Conservation (phyloP, 2,329 filamentous ascomycete genomes). For the Colletotrichum sp. region DNA sequence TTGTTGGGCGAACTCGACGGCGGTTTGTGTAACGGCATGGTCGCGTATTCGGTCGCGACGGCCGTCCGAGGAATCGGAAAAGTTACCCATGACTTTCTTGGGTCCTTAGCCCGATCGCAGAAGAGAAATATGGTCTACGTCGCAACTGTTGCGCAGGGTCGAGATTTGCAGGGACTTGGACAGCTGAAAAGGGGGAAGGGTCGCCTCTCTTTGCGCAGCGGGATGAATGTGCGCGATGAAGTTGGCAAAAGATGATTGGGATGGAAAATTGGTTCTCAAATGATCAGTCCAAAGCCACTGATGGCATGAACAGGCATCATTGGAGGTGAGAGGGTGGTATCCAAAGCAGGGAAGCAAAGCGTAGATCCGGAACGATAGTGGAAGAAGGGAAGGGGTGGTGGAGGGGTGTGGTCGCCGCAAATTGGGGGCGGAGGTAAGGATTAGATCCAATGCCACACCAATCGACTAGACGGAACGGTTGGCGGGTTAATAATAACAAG, state of each 20-base stretch:
- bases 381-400: not conserved
- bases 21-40: constrained; percentile 40
- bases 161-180: not conserved
- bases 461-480: not conserved
- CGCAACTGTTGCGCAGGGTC: not conserved
- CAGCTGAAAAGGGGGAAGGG: not conserved
- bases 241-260: not conserved
- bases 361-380: constrained; percentile 4
- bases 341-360: constrained; percentile 7
- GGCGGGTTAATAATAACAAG: not conserved
- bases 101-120: not conserved
- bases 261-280: constrained; percentile 1
- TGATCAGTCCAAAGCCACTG: constrained; percentile 3
- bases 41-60: constrained; percentile 12
- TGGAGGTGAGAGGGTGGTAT: not conserved
- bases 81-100: constrained; percentile 4
- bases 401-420: not conserved
- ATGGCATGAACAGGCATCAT: constrained; percentile 18
- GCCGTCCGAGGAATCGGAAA: constrained; percentile 15
- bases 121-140: not conserved
- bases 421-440: constrained; percentile 3
- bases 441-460: not conserved
- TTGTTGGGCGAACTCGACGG: constrained; percentile 65
- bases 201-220: not conserved
- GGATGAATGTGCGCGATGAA: not conserved